Base-by-base conservation (phyloP, 2,329 filamentous ascomycete genomes). In the Sclerotinia glacialis region DNA sequence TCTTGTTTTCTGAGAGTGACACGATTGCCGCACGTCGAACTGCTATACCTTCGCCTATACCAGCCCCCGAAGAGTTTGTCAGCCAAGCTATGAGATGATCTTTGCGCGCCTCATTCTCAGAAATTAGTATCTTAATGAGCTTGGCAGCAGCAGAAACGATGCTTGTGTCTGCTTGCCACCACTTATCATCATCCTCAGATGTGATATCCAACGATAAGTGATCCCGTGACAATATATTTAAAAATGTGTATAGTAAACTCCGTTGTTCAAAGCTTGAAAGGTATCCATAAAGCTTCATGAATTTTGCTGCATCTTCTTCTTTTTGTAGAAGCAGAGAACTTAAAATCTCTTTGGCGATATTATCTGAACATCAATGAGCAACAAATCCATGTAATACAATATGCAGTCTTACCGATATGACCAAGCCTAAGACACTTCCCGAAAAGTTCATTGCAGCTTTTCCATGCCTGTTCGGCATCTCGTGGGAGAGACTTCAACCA, bases 1-100 rank as follows among this genome's bases (percentile, higher is more conserved):
- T 81, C 67, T 79, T 83, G 56, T 83, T 80, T 49, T 82, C 77
- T 14, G 83, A 80, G 26, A 91, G 75, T 11, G 83, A 82, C 34
- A 85, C 84, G 50, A 92, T 69, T 12, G 87, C 83, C 23, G 89
- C 88, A 69, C 91, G 85, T 47, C 90, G 84, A 61, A 92, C 86
- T 7, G 83, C 84, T n/a, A 87, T 78, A 0, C 83, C 82, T 65
- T 88, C 83, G 8, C 88, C 88, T 49, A 88, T 78, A 0, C 87
- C 88, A 55, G 88, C 88, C 0, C 86, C 88, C 12, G 86, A 85
- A 37, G 85, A 83, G 59, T 82, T 83, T 16, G 85, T 83, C 50
- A 92, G 81, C 89, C 90, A 94, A 46, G 81, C 79, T 12, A 86
- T 75, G 0, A 93, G 77, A 65, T 87, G 79, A 11, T 78, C 79